Base-by-base conservation (phyloP, 495 filamentous ascomycete species). In the Hypoxylon rickii region DNA sequence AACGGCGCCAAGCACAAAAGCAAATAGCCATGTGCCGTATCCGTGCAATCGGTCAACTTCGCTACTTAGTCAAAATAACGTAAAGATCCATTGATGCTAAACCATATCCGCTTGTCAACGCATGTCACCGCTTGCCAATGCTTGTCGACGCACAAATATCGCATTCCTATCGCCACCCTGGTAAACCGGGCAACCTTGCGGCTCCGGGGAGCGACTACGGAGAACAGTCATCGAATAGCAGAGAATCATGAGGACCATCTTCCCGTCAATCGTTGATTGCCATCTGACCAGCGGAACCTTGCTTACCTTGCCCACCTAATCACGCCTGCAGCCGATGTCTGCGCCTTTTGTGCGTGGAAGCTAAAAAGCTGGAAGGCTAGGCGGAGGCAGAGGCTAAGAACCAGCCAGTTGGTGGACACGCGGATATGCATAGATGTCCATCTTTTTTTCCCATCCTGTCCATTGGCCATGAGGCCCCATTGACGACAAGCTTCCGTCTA, bases 291-390 rank as follows among this genome's bases (percentile, higher is more conserved):
- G 47, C 50, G 16, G 40, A 37, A 19, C 42, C 20, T 33, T 34
- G 46, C n/a, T n/a, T n/a, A n/a, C n/a, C n/a, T n/a, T n/a, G n/a
- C n/a, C n/a, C n/a, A n/a, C 47, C 51, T 40, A 15, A 52, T 48
- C 47, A 56, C n/a, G 15, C 56, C 21, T 39, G 20, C 45, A 43
- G 47, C 31, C 10, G 46, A 21, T 17, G 15, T 18, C 40, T 62
- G 58, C 58, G 58, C 2, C 52, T 62, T 62, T 62, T 62, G 58
- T 62, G 58, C 58, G 51, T 52, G 51, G 43, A 44, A 55, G 17
- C 51, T 15, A 42, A 45, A 11, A 42, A 44, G 29, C 34, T 16
- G 16, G 19, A 34, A 55, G 31, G 17, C 24, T 20, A 36, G 32
- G n/a, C 32, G 12, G 32, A 36, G 32, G 7, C 32, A 36, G 26